These are phyloP conservation scores for Emergomyces africanus DNA, from an alignment of 2,329 filamentous ascomycete species.

Conservation along the genomic window DNA sequence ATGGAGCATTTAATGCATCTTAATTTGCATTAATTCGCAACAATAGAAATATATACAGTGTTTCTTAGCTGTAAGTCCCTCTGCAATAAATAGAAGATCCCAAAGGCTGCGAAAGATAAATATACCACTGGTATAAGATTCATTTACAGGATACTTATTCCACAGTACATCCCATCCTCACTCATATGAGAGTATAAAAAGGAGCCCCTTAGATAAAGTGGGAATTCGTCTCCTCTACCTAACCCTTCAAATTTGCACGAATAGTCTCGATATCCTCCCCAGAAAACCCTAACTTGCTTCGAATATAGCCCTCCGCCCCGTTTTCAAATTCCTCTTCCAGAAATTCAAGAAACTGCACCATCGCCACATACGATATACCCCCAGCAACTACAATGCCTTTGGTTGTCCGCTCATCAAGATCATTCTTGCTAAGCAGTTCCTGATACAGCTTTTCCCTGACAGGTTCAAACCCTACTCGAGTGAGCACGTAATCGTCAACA, in stretches of 20 bases:
- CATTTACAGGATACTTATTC: neutral
- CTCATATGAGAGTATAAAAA: neutral
- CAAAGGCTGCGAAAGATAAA: neutral
- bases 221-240: neutral
- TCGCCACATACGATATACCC: conserved; percentile 30
- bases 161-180: neutral
- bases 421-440: conserved; percentile 31
- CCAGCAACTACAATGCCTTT: conserved; percentile 23
- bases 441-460: conserved; percentile 40
- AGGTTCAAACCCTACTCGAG: conserved; percentile 22
- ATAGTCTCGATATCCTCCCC: conserved; percentile 39
- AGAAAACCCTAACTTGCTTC: conserved; percentile 44
- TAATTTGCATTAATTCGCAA: no score
- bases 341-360: conserved; percentile 39
- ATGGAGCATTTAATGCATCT: no score
- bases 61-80: neutral
- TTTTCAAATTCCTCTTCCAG: conserved; percentile 46
- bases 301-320: conserved; percentile 50
- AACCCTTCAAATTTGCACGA: conserved; percentile 32
- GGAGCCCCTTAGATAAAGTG: no score
- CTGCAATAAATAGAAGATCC: neutral
- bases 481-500: conserved; percentile 10
- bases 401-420: conserved; percentile 30
- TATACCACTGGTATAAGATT: neutral
- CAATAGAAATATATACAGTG: no score